Percentiles rank a stretch among this genome's conserved stretches.
Evolutionary conservation across 2,329 filamentous ascomycete species (phyloP).

Genomic region (Macrophomina pseudophaseolina): DNA sequence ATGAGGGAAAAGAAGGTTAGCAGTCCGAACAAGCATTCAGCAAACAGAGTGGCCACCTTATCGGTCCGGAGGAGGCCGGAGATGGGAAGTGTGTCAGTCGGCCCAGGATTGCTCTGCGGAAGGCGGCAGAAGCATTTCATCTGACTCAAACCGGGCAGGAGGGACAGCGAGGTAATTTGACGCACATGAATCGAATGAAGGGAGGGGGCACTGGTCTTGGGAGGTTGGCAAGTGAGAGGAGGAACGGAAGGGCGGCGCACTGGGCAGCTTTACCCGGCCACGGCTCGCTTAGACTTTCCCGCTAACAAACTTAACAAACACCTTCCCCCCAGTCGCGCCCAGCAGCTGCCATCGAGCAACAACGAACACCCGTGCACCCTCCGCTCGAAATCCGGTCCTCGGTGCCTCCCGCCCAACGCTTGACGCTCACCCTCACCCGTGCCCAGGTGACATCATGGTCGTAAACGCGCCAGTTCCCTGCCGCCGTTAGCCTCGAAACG

Average conservation of each 20-base stretch:
- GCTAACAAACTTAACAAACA: conserved; percentile 6
- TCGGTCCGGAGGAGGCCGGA: not conserved
- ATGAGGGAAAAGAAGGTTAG: not conserved
- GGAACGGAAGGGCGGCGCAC: not conserved
- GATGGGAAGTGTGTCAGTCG: not conserved
- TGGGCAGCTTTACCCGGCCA: not conserved
- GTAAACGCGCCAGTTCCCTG: not conserved
- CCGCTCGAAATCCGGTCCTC: not conserved
- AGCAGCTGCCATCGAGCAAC: not conserved
- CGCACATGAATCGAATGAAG: not conserved
- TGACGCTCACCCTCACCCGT: not conserved
- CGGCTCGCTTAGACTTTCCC: conserved; percentile 12
- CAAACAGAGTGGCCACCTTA: not conserved
- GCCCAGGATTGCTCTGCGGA: not conserved
- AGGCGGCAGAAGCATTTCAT: too few species aligned
- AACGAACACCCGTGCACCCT: not conserved
- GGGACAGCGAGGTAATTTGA: not conserved
- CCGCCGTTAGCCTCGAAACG: not conserved
- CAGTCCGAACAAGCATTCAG: conserved; percentile 4
- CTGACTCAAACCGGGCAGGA: too few species aligned
- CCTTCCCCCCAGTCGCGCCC: not conserved
- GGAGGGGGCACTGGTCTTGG: not conserved
- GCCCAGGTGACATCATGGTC: conserved; percentile 3
- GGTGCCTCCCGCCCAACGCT: not conserved
- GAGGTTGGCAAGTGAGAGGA: not conserved